Evolutionary conservation across 345 rosid species (phyloP).

Genomic region (Iberis pinnata): DNA sequence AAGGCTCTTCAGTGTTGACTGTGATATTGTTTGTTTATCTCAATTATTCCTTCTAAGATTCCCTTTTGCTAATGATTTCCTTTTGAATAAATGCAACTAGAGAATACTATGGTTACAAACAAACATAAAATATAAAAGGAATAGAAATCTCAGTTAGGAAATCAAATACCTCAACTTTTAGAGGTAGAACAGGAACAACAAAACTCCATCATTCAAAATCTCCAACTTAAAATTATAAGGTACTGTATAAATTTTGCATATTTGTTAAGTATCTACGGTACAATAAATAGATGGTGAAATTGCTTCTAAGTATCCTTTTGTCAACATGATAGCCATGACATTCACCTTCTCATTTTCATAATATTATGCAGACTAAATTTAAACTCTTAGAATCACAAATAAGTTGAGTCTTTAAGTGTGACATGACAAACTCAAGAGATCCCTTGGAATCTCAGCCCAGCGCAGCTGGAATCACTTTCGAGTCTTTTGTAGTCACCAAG

Average conservation of each 20-base stretch:
- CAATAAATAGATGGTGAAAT: slow-evolving; percentile 8
- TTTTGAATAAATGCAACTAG: slow-evolving; percentile 53
- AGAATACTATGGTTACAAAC: slow-evolving; percentile 70
- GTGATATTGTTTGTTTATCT: slow-evolving; percentile 3
- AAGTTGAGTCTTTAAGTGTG: slow-evolving; percentile 47
- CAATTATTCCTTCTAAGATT: no score
- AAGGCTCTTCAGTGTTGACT: slow-evolving; percentile 45
- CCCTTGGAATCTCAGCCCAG: slow-evolving; percentile 39
- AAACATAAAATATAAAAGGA: slow-evolving; percentile 74
- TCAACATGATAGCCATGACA: slow-evolving; percentile 10
- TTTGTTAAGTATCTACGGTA: slow-evolving; percentile 2
- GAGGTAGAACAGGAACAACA: slow-evolving; percentile 67
- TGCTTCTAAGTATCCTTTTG: slow-evolving; percentile 12
- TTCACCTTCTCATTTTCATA: slow-evolving; percentile 1
- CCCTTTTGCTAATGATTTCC: slow-evolving; percentile 9
- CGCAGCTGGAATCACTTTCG: slow-evolving; percentile 46
- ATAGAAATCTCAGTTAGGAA: slow-evolving; percentile 70
- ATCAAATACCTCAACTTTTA: slow-evolving; percentile 63
- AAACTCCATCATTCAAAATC: slow-evolving; percentile 66
- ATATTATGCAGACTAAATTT: slow-evolving; percentile 51
- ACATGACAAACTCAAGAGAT: slow-evolving; percentile 36
- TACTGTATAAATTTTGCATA: slow-evolving; percentile 7
- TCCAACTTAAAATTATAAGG: slow-evolving; percentile 48
- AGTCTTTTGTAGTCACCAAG: slow-evolving; percentile 73
- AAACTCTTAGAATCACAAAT: slow-evolving; percentile 64